Percentiles rank a stretch among this genome's conserved stretches.
These are phyloP conservation scores for Oemleria cerasiformis DNA, from an alignment of 306 rosid species.

Conservation along the genomic window DNA sequence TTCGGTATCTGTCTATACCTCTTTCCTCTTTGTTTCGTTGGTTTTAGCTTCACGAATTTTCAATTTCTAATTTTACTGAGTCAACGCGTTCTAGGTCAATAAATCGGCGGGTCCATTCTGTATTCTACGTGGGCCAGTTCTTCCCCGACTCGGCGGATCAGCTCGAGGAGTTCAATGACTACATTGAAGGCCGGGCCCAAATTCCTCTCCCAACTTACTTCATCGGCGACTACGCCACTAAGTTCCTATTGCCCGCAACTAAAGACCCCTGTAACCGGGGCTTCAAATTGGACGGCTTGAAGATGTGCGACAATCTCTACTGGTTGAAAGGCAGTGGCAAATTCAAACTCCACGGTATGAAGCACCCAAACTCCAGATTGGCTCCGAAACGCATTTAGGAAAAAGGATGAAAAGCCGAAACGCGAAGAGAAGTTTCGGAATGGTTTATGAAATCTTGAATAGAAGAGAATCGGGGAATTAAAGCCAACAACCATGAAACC, in stretches of 20 bases:
- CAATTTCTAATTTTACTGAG: constrained; percentile 11
- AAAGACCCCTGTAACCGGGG: constrained; percentile 60
- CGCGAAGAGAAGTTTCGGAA: too few relatives aligned
- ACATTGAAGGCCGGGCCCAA: constrained; percentile 57
- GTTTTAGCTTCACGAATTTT: constrained; percentile 20
- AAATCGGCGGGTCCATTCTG: constrained; percentile 95
- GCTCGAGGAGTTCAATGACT: constrained; percentile 54
- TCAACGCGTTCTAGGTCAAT: constrained; percentile 57
- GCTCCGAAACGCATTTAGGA: too few relatives aligned
- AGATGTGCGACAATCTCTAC: constrained; percentile 63
- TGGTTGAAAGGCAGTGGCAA: constrained; percentile 99
- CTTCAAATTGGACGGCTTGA: constrained; percentile 90
- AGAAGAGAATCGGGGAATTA: too few relatives aligned
- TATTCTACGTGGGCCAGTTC: constrained; percentile 89
- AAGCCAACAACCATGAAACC: too few relatives aligned
- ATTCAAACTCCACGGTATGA: constrained; percentile 63
- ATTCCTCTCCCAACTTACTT: constrained; percentile 84
- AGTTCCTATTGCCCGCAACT: constrained; percentile 54
- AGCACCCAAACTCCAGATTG: too few relatives aligned
- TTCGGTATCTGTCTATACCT: constrained; percentile 34
- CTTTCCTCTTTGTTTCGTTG: neutral
- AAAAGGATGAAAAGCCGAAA: too few relatives aligned
- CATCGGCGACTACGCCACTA: constrained; percentile 81
- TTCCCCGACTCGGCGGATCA: constrained; percentile 78
- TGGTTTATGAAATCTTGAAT: too few relatives aligned